Percentiles rank a stretch among this genome's conserved stretches.
phyloP scores from a whole-genome alignment of 306 rosid species.

The Luffa aegyptiaca region DNA sequence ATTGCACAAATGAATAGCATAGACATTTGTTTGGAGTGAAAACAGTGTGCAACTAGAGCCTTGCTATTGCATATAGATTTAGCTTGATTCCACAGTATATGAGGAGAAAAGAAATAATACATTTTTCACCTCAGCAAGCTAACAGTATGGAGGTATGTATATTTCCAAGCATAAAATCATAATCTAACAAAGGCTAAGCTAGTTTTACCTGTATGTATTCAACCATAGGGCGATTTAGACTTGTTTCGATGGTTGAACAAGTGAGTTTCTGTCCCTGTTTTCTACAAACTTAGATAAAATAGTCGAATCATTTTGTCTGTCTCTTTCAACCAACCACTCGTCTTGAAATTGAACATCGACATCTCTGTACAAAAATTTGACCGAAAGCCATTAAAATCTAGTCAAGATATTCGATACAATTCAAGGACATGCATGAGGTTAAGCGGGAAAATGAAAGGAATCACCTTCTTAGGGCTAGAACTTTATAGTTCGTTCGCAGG shows the following conservation, averaged over 20 bases:
- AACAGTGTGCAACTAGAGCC: background rate
- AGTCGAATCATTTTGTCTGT: conserved; percentile 36
- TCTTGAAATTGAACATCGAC: conserved; percentile 53
- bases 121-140: background rate
- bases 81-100: conserved; percentile 2
- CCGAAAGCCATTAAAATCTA: conserved; percentile 5
- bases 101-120: background rate
- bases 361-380: conserved; percentile 45
- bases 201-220: conserved; percentile 21
- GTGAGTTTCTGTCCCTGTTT: conserved; percentile 37
- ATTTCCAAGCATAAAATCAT: background rate
- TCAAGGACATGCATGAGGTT: background rate
- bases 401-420: background rate
- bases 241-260: conserved; percentile 14
- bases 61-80: background rate
- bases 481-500: conserved; percentile 62
- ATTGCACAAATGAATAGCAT: background rate
- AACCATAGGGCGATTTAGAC: conserved; percentile 16
- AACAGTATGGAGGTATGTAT: background rate
- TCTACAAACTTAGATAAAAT: conserved; percentile 42
- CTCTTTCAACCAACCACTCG: conserved; percentile 71
- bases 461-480: conserved; percentile 74
- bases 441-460: background rate
- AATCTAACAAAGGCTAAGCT: background rate
- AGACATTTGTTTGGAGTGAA: background rate